A percentile compares a stretch with the other conserved stretches of the same genome.
These are phyloP conservation scores for Pleurotus djamor DNA, from an alignment of 768 basidiomycete species.

Conservation along the genomic window DNA sequence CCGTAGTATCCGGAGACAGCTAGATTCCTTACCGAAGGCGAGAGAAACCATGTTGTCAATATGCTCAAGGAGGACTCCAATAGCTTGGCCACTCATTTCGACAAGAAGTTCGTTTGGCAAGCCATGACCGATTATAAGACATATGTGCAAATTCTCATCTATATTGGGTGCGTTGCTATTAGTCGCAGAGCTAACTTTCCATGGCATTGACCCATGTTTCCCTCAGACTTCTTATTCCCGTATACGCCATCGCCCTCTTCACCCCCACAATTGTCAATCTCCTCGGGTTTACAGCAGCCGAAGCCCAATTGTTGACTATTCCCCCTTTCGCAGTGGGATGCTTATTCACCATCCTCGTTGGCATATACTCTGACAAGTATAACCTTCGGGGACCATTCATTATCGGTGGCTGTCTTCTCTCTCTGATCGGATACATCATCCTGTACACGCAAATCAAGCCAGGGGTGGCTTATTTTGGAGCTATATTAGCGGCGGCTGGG, in stretches of 20 bases:
- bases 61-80: conserved; percentile 21
- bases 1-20: conserved; percentile 40
- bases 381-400: conserved; percentile 39
- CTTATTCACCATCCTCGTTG: conserved; percentile 23
- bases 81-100: conserved; percentile 28
- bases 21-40: conserved; percentile 33
- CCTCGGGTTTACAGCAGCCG: conserved; percentile 40
- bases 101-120: conserved; percentile 30
- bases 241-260: conserved; percentile 39
- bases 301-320: conserved; percentile 32
- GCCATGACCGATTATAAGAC: conserved; percentile 24
- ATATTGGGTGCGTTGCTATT: conserved; percentile 21
- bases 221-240: neutral
- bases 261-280: conserved; percentile 27
- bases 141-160: conserved; percentile 21
- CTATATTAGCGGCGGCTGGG: conserved; percentile 49
- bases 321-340: conserved; percentile 30
- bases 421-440: conserved; percentile 40
- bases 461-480: conserved; percentile 42
- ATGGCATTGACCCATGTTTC: neutral
- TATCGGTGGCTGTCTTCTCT: conserved; percentile 28
- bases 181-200: neutral
- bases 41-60: conserved; percentile 26
- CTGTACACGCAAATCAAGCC: conserved; percentile 29
- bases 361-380: conserved; percentile 27